These are phyloP conservation scores for Juglanconis juglandina DNA, from an alignment of 2,329 filamentous ascomycete species.

Conservation along the genomic window DNA sequence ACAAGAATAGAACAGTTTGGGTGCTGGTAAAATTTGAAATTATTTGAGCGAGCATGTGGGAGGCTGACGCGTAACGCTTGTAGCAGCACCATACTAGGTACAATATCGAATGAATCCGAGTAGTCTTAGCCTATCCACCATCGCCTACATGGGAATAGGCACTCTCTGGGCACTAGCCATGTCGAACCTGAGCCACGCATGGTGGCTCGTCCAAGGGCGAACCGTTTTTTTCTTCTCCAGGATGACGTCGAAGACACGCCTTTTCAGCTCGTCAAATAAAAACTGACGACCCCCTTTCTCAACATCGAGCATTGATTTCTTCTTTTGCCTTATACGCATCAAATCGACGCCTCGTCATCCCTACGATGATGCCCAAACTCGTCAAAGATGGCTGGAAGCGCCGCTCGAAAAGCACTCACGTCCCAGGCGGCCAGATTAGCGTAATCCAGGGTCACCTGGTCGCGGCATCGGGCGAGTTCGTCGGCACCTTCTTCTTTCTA, in stretches of 20 bases:
- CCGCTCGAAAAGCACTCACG: neutral
- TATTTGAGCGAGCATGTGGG: too few species aligned
- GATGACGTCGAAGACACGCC: neutral
- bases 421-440: conserved; percentile 2
- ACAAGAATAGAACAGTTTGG: too few species aligned
- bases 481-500: conserved; percentile 42
- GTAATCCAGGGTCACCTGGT: conserved; percentile 1
- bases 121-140: neutral
- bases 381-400: neutral
- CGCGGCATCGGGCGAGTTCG: conserved; percentile 34
- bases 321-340: neutral
- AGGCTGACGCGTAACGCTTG: too few species aligned
- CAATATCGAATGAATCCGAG: neutral
- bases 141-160: neutral
- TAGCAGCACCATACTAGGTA: too few species aligned
- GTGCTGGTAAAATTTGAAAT: too few species aligned
- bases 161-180: neutral
- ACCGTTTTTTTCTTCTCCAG: neutral
- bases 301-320: neutral
- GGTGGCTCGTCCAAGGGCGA: neutral
- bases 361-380: neutral
- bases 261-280: too few species aligned
- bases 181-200: neutral
- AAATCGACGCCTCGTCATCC: neutral
- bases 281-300: too few species aligned